Base-by-base conservation (phyloP, 2,329 filamentous ascomycete species). In the Arthrobotrys entomopaga region DNA sequence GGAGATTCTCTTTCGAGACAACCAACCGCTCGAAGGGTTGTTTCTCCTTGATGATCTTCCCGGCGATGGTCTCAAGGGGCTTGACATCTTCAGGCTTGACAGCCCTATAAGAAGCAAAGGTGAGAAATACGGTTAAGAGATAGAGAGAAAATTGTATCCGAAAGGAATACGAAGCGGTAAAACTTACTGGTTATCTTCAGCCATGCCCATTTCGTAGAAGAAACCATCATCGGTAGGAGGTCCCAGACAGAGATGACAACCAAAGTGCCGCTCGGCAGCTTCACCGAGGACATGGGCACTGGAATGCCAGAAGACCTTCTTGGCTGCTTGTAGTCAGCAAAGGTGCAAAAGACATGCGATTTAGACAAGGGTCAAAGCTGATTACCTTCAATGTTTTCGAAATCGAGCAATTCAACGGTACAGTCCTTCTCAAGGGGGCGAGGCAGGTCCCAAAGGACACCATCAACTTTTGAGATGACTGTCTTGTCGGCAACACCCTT, bases 301-400 rank as follows among this genome's bases (percentile, higher is more conserved):
- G 19, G 92, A 96, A 83, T 98, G 95, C 94, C 94, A 99, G 84
- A 97, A 99, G 66, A 98, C 94, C 81, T 92, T 92, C 84, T 95
- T 93, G 79, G 92, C 94, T 83, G 91, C 66, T 48, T 19, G 75
- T 54, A 8, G 13, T 54, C 42, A 57, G 60, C 16, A 83, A 3
- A 82, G 81, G 57, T 24, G 3, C 19, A 4, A 11, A 7, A n/a
- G n/a, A 50, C 22, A 34, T 10, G 50, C 26, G 46, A 52, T 42
- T 26, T 56, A 42, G 50, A 34, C 3, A 42, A 38, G 19, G 4
- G 29, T 4, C 15, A 43, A 43, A 38, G 59, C 74, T 57, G n/a
- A 57, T 52, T 59, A 78, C 78, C 78, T 65, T 79, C 78, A 15
- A 73, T 80, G 81, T 90, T 84, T 58, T 92, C 89, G 79, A 98